Evolutionary conservation across 257 asterid genomes (phyloP).

Genomic region (Nicotiana knightiana): DNA sequence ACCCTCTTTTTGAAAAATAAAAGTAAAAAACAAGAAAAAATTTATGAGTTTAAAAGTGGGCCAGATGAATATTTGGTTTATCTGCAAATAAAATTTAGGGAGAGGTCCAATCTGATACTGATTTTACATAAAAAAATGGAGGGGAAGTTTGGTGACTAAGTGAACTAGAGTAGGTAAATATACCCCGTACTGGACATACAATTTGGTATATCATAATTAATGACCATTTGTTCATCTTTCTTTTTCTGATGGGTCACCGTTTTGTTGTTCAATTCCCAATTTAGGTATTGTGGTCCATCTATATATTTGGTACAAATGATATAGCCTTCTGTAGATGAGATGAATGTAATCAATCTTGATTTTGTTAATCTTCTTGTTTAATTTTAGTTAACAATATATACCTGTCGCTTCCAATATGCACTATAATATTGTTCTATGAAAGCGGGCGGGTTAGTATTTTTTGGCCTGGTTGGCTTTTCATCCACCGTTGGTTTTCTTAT

Average conservation of each 20-base stretch:
- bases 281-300: not conserved
- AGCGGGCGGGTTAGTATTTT: no score
- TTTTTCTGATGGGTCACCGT: not conserved
- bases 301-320: not conserved
- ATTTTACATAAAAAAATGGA: not conserved
- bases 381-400: not conserved
- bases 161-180: not conserved
- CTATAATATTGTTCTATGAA: no score
- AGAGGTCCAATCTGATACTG: not conserved
- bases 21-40: not conserved
- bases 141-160: not conserved
- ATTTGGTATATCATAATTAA: not conserved
- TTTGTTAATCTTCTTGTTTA: not conserved
- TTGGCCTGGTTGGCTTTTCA: no score
- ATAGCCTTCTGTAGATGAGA: not conserved
- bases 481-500: no score
- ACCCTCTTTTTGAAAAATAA: not conserved
- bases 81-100: not conserved
- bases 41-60: not conserved
- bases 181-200: not conserved
- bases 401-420: not conserved
- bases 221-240: not conserved
- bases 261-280: conserved; percentile 12
- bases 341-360: not conserved
- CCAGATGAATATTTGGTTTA: not conserved